Conservation (phyloP, 305 asterid species). For the Lippia alba region DNA sequence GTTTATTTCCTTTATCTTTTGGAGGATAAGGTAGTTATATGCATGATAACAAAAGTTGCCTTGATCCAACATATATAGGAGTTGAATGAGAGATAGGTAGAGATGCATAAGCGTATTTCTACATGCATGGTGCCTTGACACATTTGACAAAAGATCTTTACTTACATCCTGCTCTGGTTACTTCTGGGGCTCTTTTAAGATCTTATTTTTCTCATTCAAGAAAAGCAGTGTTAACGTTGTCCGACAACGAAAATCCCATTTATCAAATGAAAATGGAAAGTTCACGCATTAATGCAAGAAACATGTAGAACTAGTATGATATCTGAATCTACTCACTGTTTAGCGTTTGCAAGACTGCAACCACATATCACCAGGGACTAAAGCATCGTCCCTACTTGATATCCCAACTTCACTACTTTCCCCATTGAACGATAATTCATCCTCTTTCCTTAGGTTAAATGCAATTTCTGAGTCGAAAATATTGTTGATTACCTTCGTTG, state of each 20-base stretch:
- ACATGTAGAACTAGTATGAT: conserved; percentile 25
- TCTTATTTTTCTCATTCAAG: conserved; percentile 67
- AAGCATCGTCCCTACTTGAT: conserved; percentile 85
- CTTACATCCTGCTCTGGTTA: conserved; percentile 90
- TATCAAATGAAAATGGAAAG: conserved; percentile 14
- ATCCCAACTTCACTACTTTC: conserved; percentile 72
- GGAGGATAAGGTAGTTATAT: conserved; percentile 17
- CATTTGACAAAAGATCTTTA: conserved; percentile 17
- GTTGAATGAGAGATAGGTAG: conserved; percentile 16
- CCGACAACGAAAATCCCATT: conserved; percentile 97
- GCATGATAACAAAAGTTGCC: conserved; percentile 16
- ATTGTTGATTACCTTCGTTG: conserved; percentile 84
- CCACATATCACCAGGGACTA: conserved; percentile 87
- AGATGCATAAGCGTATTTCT: conserved; percentile 17
- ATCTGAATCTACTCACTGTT: conserved; percentile 61
- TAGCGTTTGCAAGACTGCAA: conserved; percentile 81
- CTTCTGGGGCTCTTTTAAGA: conserved; percentile 65
- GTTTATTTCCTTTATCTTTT: background rate
- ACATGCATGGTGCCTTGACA: conserved; percentile 28
- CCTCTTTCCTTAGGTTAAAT: conserved; percentile 80
- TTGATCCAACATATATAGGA: conserved; percentile 11
- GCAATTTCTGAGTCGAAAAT: conserved; percentile 80
- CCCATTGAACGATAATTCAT: conserved; percentile 49
- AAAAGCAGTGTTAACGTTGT: conserved; percentile 69
- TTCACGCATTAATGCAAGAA: conserved; percentile 16